phyloP scores from a whole-genome alignment of 2,329 filamentous ascomycete species.

The Aspergillus uvarum region DNA sequence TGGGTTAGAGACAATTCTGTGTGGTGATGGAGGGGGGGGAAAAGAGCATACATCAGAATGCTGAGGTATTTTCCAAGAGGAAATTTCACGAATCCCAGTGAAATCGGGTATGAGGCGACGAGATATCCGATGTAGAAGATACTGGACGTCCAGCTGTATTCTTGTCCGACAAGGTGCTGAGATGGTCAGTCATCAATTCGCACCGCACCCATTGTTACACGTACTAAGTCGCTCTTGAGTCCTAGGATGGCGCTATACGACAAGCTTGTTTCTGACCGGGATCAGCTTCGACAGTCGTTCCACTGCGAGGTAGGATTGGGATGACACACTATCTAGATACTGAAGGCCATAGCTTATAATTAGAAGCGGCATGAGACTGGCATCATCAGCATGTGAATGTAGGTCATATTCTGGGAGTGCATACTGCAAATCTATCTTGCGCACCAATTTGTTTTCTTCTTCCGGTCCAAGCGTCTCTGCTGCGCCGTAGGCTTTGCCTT shows the following conservation, averaged over 20 bases:
- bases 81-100: conserved; percentile 33
- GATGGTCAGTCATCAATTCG: neutral
- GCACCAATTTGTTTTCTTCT: no score
- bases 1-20: conserved; percentile 21
- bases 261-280: neutral
- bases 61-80: conserved; percentile 35
- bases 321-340: no score
- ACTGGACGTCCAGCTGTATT: conserved; percentile 26
- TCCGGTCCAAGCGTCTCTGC: no score
- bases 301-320: no score
- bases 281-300: no score
- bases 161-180: neutral
- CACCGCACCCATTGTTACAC: neutral
- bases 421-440: no score
- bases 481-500: no score
- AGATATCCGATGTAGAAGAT: conserved; percentile 31
- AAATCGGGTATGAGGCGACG: conserved; percentile 34
- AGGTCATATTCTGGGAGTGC: no score
- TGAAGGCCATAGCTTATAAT: no score
- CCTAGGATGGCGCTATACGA: neutral
- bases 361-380: no score
- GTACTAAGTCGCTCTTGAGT: neutral
- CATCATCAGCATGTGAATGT: no score
- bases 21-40: neutral
- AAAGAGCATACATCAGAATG: conserved; percentile 14